Conservation (phyloP, 75 land plant genomes). For the Larix kaempferi region DNA sequence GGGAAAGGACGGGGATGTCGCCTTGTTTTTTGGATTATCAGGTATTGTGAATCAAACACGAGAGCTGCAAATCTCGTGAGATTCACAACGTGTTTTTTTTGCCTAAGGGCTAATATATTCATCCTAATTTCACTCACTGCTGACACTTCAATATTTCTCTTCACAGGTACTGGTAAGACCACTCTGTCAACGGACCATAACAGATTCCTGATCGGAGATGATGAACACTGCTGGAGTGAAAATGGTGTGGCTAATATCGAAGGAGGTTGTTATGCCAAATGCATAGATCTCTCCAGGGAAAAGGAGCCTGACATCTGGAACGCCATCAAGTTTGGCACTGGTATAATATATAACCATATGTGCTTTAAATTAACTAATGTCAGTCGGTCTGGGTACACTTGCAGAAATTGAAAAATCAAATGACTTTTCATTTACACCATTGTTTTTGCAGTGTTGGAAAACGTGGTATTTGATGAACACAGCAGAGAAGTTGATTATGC, state of each 20-base stretch:
- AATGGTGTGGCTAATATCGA: slow-evolving; percentile 98
- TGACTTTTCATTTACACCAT: background rate
- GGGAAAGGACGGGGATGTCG: slow-evolving; percentile 98
- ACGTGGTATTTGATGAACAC: slow-evolving; percentile 94
- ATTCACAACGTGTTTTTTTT: background rate
- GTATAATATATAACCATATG: slow-evolving; percentile 17
- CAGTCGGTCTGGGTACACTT: background rate
- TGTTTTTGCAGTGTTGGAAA: slow-evolving; percentile 69
- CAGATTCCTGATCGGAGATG: slow-evolving; percentile 88
- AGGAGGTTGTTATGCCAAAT: slow-evolving; percentile 98
- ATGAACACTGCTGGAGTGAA: slow-evolving; percentile 98
- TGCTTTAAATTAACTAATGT: background rate
- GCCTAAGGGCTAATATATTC: background rate
- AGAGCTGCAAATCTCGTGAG: background rate
- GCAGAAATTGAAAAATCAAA: background rate
- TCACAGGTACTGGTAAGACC: slow-evolving; percentile 96
- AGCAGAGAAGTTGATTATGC: slow-evolving; percentile 78
- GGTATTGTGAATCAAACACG: slow-evolving; percentile 35
- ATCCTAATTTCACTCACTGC: background rate
- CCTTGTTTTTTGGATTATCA: slow-evolving; percentile 98
- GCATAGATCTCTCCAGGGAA: slow-evolving; percentile 81
- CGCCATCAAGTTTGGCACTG: slow-evolving; percentile 98
- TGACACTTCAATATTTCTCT: background rate
- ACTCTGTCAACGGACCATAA: slow-evolving; percentile 95
- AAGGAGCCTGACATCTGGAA: slow-evolving; percentile 98